These are phyloP conservation scores for Medicago ruthenica DNA, from an alignment of 306 rosid genomes.

Conservation along the genomic window DNA sequence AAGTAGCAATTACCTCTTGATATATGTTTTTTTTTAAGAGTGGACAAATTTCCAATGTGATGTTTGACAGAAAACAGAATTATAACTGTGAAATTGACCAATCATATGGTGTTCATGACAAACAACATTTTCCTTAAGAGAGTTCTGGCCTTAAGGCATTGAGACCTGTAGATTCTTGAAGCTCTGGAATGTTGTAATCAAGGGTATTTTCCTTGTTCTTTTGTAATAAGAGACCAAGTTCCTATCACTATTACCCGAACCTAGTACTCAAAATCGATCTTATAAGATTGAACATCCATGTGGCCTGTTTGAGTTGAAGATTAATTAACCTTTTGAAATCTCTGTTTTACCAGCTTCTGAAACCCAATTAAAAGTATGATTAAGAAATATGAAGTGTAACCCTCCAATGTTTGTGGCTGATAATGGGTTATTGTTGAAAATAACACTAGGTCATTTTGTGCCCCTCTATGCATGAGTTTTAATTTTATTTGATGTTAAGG, in stretches of 20 bases:
- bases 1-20: neutral
- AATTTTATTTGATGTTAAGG: neutral
- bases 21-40: no score
- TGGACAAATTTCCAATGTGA: no score
- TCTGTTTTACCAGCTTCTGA: conserved; percentile 22
- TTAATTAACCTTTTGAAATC: neutral
- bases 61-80: no score
- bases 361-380: conserved; percentile 20
- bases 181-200: neutral
- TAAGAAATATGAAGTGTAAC: conserved; percentile 19
- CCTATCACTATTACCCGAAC: neutral
- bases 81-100: no score
- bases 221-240: conserved; percentile 8
- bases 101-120: no score
- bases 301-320: neutral
- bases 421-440: conserved; percentile 9
- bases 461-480: conserved; percentile 23
- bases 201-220: neutral
- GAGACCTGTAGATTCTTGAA: neutral
- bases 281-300: conserved; percentile 29
- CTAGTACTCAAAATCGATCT: conserved; percentile 8
- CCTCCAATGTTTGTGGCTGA: conserved; percentile 19
- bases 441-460: conserved; percentile 6
- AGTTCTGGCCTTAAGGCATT: neutral
- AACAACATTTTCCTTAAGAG: neutral